Base-by-base conservation (phyloP, 441 rosid genomes). In the Erodium trifolium region DNA sequence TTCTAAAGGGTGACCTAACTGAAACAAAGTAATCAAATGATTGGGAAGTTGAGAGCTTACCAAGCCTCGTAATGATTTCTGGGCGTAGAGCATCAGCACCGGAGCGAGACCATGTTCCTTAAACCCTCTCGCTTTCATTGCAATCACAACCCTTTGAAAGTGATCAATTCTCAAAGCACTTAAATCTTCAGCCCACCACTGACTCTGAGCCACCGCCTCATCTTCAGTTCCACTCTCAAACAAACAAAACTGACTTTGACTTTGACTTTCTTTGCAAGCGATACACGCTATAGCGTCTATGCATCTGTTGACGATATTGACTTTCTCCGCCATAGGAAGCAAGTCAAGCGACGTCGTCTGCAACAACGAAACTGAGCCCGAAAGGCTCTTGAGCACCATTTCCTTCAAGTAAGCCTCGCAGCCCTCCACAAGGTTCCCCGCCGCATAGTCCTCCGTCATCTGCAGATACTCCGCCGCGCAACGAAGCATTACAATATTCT, bases 1-100 rank as follows among this genome's bases (percentile, higher is more conserved):
- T 23, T 2, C 2, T 23, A 23, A 23, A 23, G 27, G 27, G 27
- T 23, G 27, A 23, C 27, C 27, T 0, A 23, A 23, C 1, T 23
- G 27, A 23, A 23, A 23, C 27, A 23, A 23, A 23, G 27, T 23
- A 23, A 23, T 23, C 1, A 23, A 23, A 23, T 23, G 27, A 23
- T 23, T 23, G 27, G 27, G 27, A 23, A 23, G 16, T 51, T 63
- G 67, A 71, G 70, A 74, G 77, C 98, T 89, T 80, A 93, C 98
- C 96, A 93, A 82, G 53, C 97, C 94, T 80, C 96, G 85, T n/a
- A 93, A 91, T 64, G 96, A 87, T 73, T 91, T 93, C 77, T 91
- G 96, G 2, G 95, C 97, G 67, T 89, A 93, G 34, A 93, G 94
- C 97, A 93, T 93, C 47, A 88, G 85, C 34, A 88, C 81, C 17